Percentiles rank a stretch among this genome's conserved stretches.
phyloP scores from a whole-genome alignment of 176 grass and related monocot species.

The maize (Zea mays) region Zm-B73-REFERENCE-NAM-5.0 NC_050099.1:183373501-183374000 shows the following conservation, averaged over 20 bases:
- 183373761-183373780: slow-evolving; percentile 86
- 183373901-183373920: slow-evolving; percentile 76
- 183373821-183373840: slow-evolving; percentile 59
- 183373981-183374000: slow-evolving; percentile 41
- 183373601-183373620: neutral
- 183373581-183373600: neutral
- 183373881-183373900: slow-evolving; percentile 75
- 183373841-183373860: slow-evolving; percentile 33
- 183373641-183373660: slow-evolving; percentile 31
- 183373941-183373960: neutral
- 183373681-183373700: slow-evolving; percentile 6
- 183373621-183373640: slow-evolving; percentile 27
- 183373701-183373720: slow-evolving; percentile 17
- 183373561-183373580: neutral
- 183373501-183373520: slow-evolving; percentile 45
- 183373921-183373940: slow-evolving; percentile 36
- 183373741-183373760: slow-evolving; percentile 57
- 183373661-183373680: slow-evolving; percentile 33
- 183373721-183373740: slow-evolving; percentile 3
- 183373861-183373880: slow-evolving; percentile 62
- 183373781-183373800: slow-evolving; percentile 89
- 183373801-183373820: slow-evolving; percentile 64
- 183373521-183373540: neutral
- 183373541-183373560: neutral
- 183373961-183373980: slow-evolving; percentile 16